Evolutionary conservation across 306 rosid genomes (phyloP).

Genomic region (Rosa chinensis): DNA sequence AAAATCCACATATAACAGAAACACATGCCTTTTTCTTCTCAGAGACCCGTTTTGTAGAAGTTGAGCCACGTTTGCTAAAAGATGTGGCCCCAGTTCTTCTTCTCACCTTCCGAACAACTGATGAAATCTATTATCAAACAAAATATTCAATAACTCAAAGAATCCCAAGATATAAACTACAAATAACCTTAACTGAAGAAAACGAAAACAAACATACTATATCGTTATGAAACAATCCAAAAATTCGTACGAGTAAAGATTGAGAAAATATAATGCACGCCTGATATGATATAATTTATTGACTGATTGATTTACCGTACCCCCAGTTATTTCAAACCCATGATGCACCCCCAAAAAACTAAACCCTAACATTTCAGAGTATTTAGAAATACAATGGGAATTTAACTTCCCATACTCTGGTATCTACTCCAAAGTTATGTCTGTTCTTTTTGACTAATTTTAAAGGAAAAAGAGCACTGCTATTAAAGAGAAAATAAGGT

Average conservation of each 20-base stretch:
- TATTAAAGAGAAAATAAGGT: not conserved
- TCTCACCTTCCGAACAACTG: constrained; percentile 57
- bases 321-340: not conserved
- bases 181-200: not conserved
- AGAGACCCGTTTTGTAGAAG: constrained; percentile 55
- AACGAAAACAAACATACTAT: not conserved
- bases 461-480: not conserved
- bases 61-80: constrained; percentile 52
- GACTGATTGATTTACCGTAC: not conserved
- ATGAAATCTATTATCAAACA: constrained; percentile 61
- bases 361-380: not conserved
- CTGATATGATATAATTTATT: not conserved
- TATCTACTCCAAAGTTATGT: not conserved
- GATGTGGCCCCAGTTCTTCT: constrained; percentile 63
- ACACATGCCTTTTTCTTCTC: constrained; percentile 78
- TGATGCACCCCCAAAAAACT: not conserved
- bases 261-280: not conserved
- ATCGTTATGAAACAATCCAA: not conserved
- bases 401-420: not conserved
- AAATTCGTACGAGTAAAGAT: not conserved
- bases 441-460: not conserved
- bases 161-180: not conserved
- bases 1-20: not conserved
- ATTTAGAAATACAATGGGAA: not conserved
- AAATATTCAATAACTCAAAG: not conserved